phyloP scores from a whole-genome alignment of 2,329 filamentous ascomycete species.

The Passalora sequoiae region DNA sequence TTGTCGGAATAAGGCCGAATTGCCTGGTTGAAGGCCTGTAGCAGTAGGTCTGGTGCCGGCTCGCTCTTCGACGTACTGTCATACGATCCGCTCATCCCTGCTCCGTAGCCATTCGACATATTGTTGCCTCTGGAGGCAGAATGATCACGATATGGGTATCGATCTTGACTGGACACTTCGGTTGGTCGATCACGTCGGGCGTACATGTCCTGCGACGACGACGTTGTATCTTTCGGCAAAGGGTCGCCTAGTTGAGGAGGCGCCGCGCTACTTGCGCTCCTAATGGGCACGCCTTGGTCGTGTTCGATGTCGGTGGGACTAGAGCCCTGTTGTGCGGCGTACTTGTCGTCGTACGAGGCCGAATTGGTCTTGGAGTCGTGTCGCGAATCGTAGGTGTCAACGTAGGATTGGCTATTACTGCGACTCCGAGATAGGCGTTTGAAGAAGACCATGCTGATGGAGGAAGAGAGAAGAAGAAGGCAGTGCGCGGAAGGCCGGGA shows the following conservation, averaged over 20 bases:
- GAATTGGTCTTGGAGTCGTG: slow-evolving; percentile 41
- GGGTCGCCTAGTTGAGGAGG: slow-evolving; percentile 20
- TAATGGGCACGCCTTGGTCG: slow-evolving; percentile 26
- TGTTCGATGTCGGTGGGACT: slow-evolving; percentile 30
- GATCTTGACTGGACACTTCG: slow-evolving; percentile 28
- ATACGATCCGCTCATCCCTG: slow-evolving; percentile 18
- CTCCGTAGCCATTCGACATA: slow-evolving; percentile 15
- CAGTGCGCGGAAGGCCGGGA: not conserved
- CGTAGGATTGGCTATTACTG: slow-evolving; percentile 47
- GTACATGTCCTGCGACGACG: slow-evolving; percentile 39
- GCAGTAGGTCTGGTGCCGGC: slow-evolving; percentile 47
- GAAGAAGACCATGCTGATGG: slow-evolving; percentile 42
- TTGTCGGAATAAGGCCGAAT: slow-evolving; percentile 50
- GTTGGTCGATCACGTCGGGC: slow-evolving; percentile 40
- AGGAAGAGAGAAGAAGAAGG: not conserved
- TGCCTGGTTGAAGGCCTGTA: slow-evolving; percentile 51
- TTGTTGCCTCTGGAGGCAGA: slow-evolving; percentile 6
- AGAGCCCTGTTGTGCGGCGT: slow-evolving; percentile 22
- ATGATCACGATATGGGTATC: slow-evolving; percentile 9
- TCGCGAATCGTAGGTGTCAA: slow-evolving; percentile 41
- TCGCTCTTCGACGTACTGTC: slow-evolving; percentile 30
- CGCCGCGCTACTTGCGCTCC: slow-evolving; percentile 31
- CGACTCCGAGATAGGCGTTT: slow-evolving; percentile 45
- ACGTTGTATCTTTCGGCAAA: slow-evolving; percentile 24
- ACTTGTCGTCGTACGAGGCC: slow-evolving; percentile 44